Percentiles rank a stretch among this genome's conserved stretches.
phyloP scores from a whole-genome alignment of 2,329 filamentous ascomycete species.

The Exophiala viscosa region DNA sequence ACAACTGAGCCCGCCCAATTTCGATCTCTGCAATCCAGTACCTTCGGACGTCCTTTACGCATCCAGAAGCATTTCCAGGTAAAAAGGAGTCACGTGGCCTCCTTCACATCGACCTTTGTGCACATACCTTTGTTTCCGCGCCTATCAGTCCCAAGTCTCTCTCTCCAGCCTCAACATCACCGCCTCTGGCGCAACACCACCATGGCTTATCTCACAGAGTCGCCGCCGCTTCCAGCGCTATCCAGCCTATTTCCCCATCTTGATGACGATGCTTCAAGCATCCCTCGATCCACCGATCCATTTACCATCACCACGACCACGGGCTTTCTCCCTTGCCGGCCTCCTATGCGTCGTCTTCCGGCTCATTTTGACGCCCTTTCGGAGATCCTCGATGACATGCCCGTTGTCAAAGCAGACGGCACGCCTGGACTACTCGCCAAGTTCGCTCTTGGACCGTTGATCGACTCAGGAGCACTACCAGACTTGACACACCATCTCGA shows the following conservation, averaged over 20 bases:
- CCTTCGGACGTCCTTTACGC: too few relatives aligned
- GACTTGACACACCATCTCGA: slow-evolving; percentile 73
- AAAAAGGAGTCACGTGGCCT: too few relatives aligned
- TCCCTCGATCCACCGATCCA: slow-evolving; percentile 42
- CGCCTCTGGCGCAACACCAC: background rate
- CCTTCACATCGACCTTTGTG: too few relatives aligned
- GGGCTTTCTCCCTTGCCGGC: slow-evolving; percentile 43
- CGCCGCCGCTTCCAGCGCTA: slow-evolving; percentile 34
- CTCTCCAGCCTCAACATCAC: background rate
- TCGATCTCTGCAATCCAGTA: background rate
- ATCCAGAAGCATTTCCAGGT: background rate
- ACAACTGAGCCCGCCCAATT: background rate
- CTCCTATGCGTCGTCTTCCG: slow-evolving; percentile 56
- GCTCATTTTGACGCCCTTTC: slow-evolving; percentile 69
- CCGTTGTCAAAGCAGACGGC: slow-evolving; percentile 70
- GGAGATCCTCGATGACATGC: slow-evolving; percentile 70
- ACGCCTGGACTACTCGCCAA: slow-evolving; percentile 72
- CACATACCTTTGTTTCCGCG: too few relatives aligned
- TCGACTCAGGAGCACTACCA: slow-evolving; percentile 64
- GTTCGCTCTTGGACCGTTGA: slow-evolving; percentile 69
- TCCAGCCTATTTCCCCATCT: slow-evolving; percentile 43
- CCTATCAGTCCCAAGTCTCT: background rate
- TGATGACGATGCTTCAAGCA: slow-evolving; percentile 40
- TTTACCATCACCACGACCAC: slow-evolving; percentile 47
- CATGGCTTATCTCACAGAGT: slow-evolving; percentile 23